Conservation (phyloP, 768 basidiomycete species). For the Erythrobasidium yunnanense region DNA sequence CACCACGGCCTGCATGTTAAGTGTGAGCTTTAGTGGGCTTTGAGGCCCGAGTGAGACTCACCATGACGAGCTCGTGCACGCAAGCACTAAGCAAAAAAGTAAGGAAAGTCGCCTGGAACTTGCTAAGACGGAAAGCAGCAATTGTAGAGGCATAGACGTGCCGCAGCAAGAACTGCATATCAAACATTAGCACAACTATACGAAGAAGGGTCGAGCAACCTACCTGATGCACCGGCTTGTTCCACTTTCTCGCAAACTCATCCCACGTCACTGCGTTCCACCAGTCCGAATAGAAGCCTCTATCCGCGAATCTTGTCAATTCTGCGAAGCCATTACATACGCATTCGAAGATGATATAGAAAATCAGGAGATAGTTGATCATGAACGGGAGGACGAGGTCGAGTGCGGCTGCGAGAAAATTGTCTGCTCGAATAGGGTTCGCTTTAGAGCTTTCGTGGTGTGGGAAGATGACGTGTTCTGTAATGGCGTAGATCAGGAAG, state of each 20-base stretch:
- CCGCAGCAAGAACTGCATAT: conserved; percentile 54
- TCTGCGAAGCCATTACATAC: conserved; percentile 45
- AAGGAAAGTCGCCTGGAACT: conserved; percentile 70
- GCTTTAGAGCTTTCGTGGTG: conserved; percentile 47
- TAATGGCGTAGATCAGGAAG: conserved; percentile 69
- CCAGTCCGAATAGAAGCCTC: conserved; percentile 97
- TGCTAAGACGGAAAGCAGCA: conserved; percentile 61
- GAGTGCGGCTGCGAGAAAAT: conserved; percentile 63
- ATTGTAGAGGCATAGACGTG: conserved; percentile 92
- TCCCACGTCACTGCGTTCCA: conserved; percentile 98
- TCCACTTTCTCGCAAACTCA: conserved; percentile 96
- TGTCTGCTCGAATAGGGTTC: conserved; percentile 54
- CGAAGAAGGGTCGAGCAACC: neutral
- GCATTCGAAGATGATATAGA: conserved; percentile 56
- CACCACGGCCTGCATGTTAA: conserved; percentile 49
- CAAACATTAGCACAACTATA: conserved; percentile 14
- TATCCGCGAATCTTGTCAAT: conserved; percentile 70
- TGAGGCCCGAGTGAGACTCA: conserved; percentile 43
- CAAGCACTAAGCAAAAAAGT: conserved; percentile 81
- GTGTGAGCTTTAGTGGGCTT: neutral
- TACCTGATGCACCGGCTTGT: conserved; percentile 86
- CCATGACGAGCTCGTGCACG: conserved; percentile 95
- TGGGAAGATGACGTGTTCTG: conserved; percentile 87
- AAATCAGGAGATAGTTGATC: conserved; percentile 40
- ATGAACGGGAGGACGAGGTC: conserved; percentile 87